Evolutionary conservation across 805 yeast species (phyloP).

Genomic region (Maudiozyma saulgeensis): DNA sequence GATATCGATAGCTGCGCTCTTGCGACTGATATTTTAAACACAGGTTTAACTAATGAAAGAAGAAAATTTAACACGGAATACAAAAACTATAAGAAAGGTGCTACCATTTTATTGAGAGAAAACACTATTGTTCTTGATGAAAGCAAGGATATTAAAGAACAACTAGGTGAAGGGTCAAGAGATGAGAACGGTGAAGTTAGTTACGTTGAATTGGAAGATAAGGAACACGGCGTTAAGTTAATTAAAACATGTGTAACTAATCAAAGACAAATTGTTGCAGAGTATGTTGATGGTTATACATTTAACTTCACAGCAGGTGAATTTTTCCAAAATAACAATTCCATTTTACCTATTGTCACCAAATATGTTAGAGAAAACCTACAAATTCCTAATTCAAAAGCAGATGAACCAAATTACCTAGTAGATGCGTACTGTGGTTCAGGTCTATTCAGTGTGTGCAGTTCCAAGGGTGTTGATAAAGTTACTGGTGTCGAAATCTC

Average conservation of each 20-base stretch:
- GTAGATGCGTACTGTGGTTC: slow-evolving; percentile 97
- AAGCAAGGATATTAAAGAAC: slow-evolving; percentile 23
- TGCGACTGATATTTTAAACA: slow-evolving; percentile 71
- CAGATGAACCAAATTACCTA: slow-evolving; percentile 48
- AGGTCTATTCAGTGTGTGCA: slow-evolving; percentile 83
- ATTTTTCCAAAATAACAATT: slow-evolving; percentile 91
- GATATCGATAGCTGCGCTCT: slow-evolving; percentile 93
- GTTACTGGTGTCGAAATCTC: slow-evolving; percentile 93
- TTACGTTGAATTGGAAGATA: slow-evolving; percentile 27
- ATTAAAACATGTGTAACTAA: slow-evolving; percentile 71
- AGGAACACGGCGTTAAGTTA: slow-evolving; percentile 26
- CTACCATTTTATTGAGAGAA: slow-evolving; percentile 79
- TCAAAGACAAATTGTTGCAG: slow-evolving; percentile 69
- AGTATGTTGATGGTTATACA: slow-evolving; percentile 60
- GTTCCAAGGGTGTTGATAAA: slow-evolving; percentile 68
- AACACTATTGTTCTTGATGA: slow-evolving; percentile 39
- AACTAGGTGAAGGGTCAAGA: slow-evolving; percentile 38
- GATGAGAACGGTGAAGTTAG: slow-evolving; percentile 32
- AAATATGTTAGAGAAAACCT: slow-evolving; percentile 69
- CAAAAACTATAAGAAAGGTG: slow-evolving; percentile 57
- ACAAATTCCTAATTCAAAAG: slow-evolving; percentile 34
- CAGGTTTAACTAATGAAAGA: slow-evolving; percentile 67
- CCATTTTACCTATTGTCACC: slow-evolving; percentile 78
- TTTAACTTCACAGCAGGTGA: slow-evolving; percentile 92
- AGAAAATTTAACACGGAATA: slow-evolving; percentile 39